Conservation (phyloP, 2,329 filamentous ascomycete species). For the Botrytis fragariae region DNA sequence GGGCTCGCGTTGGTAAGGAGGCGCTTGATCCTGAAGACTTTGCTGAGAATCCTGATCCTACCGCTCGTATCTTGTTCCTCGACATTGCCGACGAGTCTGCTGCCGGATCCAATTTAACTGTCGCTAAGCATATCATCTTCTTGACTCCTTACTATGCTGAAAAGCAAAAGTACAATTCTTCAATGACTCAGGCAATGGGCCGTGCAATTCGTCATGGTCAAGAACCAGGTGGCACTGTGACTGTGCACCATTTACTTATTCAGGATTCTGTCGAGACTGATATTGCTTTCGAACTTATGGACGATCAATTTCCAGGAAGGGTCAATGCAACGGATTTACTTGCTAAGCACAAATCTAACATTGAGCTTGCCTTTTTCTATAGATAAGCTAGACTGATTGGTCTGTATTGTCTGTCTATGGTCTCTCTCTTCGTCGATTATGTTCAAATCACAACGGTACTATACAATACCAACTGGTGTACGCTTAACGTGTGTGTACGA, state of each 20-base stretch:
- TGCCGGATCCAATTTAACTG: constrained; percentile 60
- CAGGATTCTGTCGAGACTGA: constrained; percentile 6
- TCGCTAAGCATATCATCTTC: constrained; percentile 65
- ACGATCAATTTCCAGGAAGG: background rate
- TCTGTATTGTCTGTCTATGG: background rate
- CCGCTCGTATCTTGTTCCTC: constrained; percentile 50
- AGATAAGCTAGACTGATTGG: background rate
- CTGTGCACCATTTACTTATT: background rate
- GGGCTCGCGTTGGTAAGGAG: background rate
- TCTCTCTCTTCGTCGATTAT: background rate
- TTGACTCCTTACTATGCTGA: constrained; percentile 51
- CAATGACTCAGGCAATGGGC: constrained; percentile 63
- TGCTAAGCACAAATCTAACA: background rate
- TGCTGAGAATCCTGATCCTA: background rate
- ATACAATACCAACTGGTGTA: background rate
- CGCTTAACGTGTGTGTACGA: background rate
- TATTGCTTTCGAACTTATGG: background rate
- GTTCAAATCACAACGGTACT: background rate
- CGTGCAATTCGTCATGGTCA: constrained; percentile 59
- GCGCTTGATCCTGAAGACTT: constrained; percentile 37
- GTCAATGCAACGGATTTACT: background rate
- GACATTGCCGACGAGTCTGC: constrained; percentile 56
- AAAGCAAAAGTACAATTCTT: constrained; percentile 48
- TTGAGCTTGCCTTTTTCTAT: background rate
- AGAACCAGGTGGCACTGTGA: background rate